Conservation (phyloP, 768 basidiomycete species). For the Tylopilus sp. region DNA sequence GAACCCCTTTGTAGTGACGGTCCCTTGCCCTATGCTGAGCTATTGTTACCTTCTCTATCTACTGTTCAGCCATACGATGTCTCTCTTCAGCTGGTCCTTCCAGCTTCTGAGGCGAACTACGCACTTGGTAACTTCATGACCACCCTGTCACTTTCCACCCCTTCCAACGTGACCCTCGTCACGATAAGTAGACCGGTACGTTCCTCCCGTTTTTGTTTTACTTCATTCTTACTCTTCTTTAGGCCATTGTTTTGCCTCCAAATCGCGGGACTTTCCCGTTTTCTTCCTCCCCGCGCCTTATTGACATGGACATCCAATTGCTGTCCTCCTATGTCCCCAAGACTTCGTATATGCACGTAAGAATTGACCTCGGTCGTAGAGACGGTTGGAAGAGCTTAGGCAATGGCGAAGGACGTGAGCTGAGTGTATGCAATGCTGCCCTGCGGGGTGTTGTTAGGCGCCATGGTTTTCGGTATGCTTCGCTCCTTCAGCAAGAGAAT, state of each 20-base stretch:
- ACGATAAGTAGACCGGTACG: conserved; percentile 64
- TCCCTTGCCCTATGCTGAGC: conserved; percentile 57
- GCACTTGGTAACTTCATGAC: conserved; percentile 87
- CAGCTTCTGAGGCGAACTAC: conserved; percentile 62
- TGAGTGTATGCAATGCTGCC: conserved; percentile 61
- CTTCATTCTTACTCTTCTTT: conserved; percentile 7
- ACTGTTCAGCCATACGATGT: conserved; percentile 72
- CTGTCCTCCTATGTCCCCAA: conserved; percentile 51
- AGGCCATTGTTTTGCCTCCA: conserved; percentile 59
- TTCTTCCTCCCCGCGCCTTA: conserved; percentile 37
- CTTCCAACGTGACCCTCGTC: conserved; percentile 60
- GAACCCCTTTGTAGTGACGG: conserved; percentile 49
- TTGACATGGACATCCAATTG: conserved; percentile 53
- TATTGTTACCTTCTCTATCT: conserved; percentile 48
- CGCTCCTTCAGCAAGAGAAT: background rate
- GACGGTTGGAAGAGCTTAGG: conserved; percentile 74
- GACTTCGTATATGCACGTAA: conserved; percentile 49
- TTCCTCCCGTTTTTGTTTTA: conserved; percentile 5
- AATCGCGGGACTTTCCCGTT: conserved; percentile 32
- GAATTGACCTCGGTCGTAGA: conserved; percentile 66
- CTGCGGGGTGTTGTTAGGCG: conserved; percentile 61
- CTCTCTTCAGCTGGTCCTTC: conserved; percentile 61
- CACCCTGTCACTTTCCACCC: conserved; percentile 53
- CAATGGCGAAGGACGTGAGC: conserved; percentile 65
- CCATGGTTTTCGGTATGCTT: conserved; percentile 63